Percentiles rank a stretch among this genome's conserved stretches.
These are phyloP conservation scores for Xerophyta viscosa DNA, from an alignment of 106 monocot genomes.

Conservation along the genomic window DNA sequence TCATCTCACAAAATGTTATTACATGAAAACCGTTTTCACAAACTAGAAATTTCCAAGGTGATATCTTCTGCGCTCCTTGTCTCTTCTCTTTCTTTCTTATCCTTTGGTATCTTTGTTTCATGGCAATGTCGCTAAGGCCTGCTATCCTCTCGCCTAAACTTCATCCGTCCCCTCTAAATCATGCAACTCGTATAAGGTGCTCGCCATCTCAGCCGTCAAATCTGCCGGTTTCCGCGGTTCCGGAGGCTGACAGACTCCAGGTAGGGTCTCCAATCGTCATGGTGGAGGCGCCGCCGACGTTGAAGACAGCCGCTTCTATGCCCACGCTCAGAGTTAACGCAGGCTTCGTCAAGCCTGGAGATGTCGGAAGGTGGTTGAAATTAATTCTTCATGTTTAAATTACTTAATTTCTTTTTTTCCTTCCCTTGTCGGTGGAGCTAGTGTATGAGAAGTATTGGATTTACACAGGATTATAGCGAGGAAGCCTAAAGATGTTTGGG, in stretches of 20 bases:
- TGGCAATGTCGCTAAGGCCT: too few relatives aligned
- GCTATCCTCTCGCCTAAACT: too few relatives aligned
- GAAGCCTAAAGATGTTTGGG: conserved; percentile 86
- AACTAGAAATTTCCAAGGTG: too few relatives aligned
- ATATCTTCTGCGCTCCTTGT: too few relatives aligned
- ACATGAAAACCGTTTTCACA: too few relatives aligned
- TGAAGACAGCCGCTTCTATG: conserved; percentile 71
- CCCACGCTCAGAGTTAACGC: conserved; percentile 49
- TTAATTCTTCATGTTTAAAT: too few relatives aligned
- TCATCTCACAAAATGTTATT: too few relatives aligned
- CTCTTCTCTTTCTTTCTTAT: too few relatives aligned
- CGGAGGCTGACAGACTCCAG: conserved; percentile 13
- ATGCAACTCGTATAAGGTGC: neutral
- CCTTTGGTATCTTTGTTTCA: too few relatives aligned
- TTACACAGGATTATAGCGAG: conserved; percentile 58
- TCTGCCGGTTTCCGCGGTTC: neutral
- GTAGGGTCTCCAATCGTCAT: conserved; percentile 74
- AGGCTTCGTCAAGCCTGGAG: conserved; percentile 68
- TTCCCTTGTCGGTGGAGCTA: neutral
- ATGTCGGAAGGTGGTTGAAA: conserved; percentile 58
- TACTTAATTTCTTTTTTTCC: neutral
- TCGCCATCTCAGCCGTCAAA: neutral
- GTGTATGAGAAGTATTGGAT: neutral
- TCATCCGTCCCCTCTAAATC: too few relatives aligned
- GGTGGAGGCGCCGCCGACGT: conserved; percentile 51